These are phyloP conservation scores for Leptoxyphium fumago DNA, from an alignment of 2,329 filamentous ascomycete species.

Conservation along the genomic window DNA sequence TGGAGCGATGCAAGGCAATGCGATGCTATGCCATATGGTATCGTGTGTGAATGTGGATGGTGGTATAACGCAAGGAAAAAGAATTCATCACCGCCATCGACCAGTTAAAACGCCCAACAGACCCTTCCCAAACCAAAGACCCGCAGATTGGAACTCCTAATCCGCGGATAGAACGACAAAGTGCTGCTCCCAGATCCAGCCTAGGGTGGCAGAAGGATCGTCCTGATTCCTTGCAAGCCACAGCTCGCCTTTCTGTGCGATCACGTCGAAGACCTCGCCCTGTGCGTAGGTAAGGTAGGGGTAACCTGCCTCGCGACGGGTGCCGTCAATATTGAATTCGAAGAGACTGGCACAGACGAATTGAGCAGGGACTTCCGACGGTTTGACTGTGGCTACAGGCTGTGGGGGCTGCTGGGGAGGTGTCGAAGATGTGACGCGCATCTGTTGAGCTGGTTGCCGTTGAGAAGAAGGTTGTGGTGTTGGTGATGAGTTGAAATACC, in stretches of 20 bases:
- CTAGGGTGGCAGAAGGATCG: constrained; percentile 61
- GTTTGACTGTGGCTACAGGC: constrained; percentile 31
- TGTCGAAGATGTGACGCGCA: constrained; percentile 8
- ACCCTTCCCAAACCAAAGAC: neutral
- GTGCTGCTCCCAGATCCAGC: constrained; percentile 99
- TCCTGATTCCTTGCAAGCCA: constrained; percentile 98
- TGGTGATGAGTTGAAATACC: neutral
- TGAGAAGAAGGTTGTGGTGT: constrained; percentile 18
- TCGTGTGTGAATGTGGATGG: too few relatives aligned
- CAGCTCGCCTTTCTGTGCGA: constrained; percentile 90
- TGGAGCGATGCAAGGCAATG: too few relatives aligned
- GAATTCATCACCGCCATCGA: neutral
- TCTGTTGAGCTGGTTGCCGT: constrained; percentile 18
- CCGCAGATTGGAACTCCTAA: neutral
- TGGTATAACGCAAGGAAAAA: too few relatives aligned
- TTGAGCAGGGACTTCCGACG: constrained; percentile 39
- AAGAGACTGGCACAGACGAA: constrained; percentile 91
- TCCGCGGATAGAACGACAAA: constrained; percentile 37
- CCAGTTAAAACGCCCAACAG: neutral
- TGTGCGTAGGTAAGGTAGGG: constrained; percentile 92
- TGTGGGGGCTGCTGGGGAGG: constrained; percentile 11
- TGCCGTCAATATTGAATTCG: constrained; percentile 90
- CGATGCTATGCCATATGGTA: too few relatives aligned
- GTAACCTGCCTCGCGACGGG: constrained; percentile 84
- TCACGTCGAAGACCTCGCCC: constrained; percentile 61